Evolutionary conservation across 2,329 filamentous ascomycete species (phyloP).

Genomic region (Fusarium cicatricum): DNA sequence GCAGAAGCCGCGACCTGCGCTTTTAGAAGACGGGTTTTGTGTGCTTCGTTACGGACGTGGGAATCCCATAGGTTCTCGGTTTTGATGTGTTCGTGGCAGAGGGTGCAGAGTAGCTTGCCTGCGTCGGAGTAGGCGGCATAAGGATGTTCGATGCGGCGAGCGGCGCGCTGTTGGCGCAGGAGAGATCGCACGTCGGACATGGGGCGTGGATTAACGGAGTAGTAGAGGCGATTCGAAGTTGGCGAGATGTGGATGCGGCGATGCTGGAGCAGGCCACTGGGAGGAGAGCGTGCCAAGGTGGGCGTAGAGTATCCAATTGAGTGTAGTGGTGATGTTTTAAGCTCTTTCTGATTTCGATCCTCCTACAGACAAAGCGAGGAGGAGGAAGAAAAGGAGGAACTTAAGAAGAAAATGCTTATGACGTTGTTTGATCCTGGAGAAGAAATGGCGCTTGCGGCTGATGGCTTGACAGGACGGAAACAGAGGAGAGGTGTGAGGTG

Average conservation of each 20-base stretch:
- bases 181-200: conserved; percentile 86
- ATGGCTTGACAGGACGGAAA: conserved; percentile 19
- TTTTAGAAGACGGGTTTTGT: conserved; percentile 43
- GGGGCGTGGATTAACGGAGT: conserved; percentile 5
- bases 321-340: background rate
- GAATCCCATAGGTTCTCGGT: conserved; percentile 72
- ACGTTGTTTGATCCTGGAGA: conserved; percentile 16
- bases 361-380: background rate
- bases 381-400: conserved; percentile 8
- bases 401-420: conserved; percentile 17
- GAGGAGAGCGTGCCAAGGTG: background rate
- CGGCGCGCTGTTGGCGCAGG: conserved; percentile 78
- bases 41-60: conserved; percentile 62
- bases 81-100: conserved; percentile 72
- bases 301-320: conserved; percentile 4
- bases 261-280: conserved; percentile 11
- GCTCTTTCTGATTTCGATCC: background rate
- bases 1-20: conserved; percentile 30
- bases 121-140: conserved; percentile 73
- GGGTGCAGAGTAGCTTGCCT: conserved; percentile 72
- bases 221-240: background rate
- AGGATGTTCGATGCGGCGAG: conserved; percentile 76
- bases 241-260: conserved; percentile 3
- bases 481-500: conserved; percentile 21
- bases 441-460: conserved; percentile 6